Evolutionary conservation across 495 filamentous ascomycete species (phyloP), one percentile per base, ranked within the genome.

Genomic region (Penicillium robsamsonii): DNA sequence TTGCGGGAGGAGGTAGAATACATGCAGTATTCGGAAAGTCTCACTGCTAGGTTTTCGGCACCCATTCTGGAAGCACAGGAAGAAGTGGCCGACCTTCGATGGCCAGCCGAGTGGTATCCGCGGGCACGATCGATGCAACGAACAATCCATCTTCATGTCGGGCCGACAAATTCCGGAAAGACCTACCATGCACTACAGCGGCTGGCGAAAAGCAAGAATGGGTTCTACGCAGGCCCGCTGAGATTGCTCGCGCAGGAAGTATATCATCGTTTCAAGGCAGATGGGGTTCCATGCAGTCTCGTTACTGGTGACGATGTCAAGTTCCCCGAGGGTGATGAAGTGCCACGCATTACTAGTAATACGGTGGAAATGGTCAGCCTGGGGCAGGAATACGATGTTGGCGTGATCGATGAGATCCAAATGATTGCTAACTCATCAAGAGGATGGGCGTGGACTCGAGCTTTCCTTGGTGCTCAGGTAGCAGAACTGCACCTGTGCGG

Each of bases 81-180:
- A 59, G 78, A 78, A 15, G 70, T 93, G 37, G 84, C 90, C 17
- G 91, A 97, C 73, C 70, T 96, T 44, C 83, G 91, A 31, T 91
- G 84, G 67, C 95, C 95, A 0, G 79, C 83, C 48, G 94, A 97
- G 65, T 97, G 92, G 94, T 99, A 87, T 67, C 91, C 92, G 2
- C 81, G 76, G 6, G 89, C 95, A 20, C 82, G 95, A 46, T 75
- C 83, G 18, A 73, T 92, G 53, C 87, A 92, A 66, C 81, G 95
- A 35, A 93, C 83, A 2, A 81, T 97, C 53, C 89, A 97, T 76
- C 75, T 99, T 9, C 95, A 99, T 66, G 92, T 99, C 44, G 95
- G 95, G 2, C 95, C 95, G 0, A 99, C 95, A 2, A 99, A 99
- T 72, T 97, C 92, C 5, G 95, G 95, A 53, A 99, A 99, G 74